A percentile compares a stretch with the other conserved stretches of the same genome.
phyloP scores from a whole-genome alignment of 2,329 filamentous ascomycete species.

The Phaeomoniella chlamydospora region DNA sequence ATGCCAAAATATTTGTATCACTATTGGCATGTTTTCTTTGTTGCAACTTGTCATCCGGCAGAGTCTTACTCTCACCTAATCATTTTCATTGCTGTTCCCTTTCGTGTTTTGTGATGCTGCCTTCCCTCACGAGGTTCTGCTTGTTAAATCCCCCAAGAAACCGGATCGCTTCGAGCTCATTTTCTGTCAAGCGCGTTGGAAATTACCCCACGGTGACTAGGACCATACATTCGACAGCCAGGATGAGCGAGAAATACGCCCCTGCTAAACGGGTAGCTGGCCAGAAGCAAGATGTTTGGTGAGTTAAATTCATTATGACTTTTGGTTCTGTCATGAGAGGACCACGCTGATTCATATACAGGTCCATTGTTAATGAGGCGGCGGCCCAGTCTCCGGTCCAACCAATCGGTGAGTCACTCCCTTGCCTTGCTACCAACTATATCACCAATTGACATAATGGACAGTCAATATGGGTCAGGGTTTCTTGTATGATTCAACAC shows the following conservation, averaged over 20 bases:
- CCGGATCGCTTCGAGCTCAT: no score
- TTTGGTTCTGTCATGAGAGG: neutral
- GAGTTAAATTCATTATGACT: constrained; percentile 1
- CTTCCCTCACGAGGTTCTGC: no score
- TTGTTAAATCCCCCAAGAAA: no score
- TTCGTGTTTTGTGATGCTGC: no score
- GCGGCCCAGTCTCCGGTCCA: constrained; percentile 48
- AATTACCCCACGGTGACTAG: neutral
- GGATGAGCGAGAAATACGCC: constrained; percentile 17
- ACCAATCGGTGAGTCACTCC: constrained; percentile 36
- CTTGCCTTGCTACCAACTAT: neutral
- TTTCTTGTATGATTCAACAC: constrained; percentile 31
- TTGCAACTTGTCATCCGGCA: no score
- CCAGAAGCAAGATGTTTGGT: constrained; percentile 38
- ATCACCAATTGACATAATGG: neutral
- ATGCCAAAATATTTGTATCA: no score
- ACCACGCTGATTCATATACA: constrained; percentile 13
- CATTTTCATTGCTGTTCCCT: no score
- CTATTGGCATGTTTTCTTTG: no score
- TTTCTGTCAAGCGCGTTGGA: no score
- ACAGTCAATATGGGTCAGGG: constrained; percentile 50
- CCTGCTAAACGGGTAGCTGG: constrained; percentile 33
- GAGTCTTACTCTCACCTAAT: no score
- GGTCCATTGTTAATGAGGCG: constrained; percentile 55
- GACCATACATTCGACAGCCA: neutral